Conservation (phyloP, 1,284 basidiomycete species). For the Papiliotrema fonsecae region DNA sequence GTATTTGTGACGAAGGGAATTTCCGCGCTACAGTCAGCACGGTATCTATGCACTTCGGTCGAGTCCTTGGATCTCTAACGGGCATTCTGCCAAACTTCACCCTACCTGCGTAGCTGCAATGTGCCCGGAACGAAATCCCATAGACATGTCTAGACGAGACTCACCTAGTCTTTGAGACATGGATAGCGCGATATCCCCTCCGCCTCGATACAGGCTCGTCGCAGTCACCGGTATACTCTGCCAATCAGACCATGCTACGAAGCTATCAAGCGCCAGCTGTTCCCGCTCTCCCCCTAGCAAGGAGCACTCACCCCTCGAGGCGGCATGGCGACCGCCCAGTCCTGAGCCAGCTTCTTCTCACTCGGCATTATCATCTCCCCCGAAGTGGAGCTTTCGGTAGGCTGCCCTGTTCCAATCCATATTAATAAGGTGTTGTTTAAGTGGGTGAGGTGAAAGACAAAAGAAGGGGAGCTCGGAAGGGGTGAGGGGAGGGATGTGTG, state of each 20-base stretch:
- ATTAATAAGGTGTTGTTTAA: slow-evolving; percentile 72
- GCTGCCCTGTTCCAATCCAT: slow-evolving; percentile 64
- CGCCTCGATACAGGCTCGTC: slow-evolving; percentile 62
- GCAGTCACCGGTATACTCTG: slow-evolving; percentile 53
- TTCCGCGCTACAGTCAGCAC: slow-evolving; percentile 23
- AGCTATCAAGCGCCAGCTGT: background rate
- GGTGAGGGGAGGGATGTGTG: slow-evolving; percentile 32
- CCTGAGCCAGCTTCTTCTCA: slow-evolving; percentile 59
- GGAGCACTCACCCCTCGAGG: slow-evolving; percentile 47
- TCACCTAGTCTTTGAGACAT: slow-evolving; percentile 76
- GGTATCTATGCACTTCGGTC: no score
- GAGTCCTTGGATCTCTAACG: no score
- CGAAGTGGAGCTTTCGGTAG: slow-evolving; percentile 5
- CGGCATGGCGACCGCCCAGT: slow-evolving; percentile 85
- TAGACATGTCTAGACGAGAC: slow-evolving; percentile 17
- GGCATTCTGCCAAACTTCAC: no score
- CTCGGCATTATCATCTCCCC: background rate
- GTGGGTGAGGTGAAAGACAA: slow-evolving; percentile 64
- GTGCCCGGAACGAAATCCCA: background rate
- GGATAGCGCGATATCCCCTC: slow-evolving; percentile 61
- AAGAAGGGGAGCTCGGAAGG: slow-evolving; percentile 51
- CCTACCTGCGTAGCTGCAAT: no score
- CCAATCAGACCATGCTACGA: slow-evolving; percentile 4
- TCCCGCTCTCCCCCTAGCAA: background rate
- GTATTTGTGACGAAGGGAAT: slow-evolving; percentile 40